Evolutionary conservation across 345 rosid genomes (phyloP), one percentile per base, ranked within the genome.

Genomic region (Dipteronia sinensis): DNA sequence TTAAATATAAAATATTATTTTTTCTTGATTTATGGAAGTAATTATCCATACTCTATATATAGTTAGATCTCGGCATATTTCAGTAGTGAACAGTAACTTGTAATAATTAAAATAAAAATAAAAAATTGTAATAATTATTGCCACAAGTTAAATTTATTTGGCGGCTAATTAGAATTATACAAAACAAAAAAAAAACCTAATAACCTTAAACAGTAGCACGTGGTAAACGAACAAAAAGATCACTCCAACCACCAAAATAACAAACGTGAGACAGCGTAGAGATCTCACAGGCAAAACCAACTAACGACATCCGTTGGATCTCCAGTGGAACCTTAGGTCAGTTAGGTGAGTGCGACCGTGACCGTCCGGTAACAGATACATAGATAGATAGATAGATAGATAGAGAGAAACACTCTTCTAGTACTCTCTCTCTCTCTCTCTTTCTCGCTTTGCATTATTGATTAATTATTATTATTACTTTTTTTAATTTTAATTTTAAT

Each of bases 281-380:
- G 10, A 42, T 7, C 40, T 8, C 0, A 10, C 12, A 22, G 11
- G 0, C 38, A 27, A 23, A 42, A 34, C 38, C 15, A 25, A 64
- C 61, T 7, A 49, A 74, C 29, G 47, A 46, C 62, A 49, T 64
- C 62, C 62, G 77, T 74, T 74, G 77, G 77, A 65, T 74, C 70
- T 74, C 63, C 49, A n/a, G 70, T 51, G 10, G 81, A 82, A 78
- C 46, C 75, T 55, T 82, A 78, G 82, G 79, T 65, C 65, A 67
- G 69, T 55, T 82, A 78, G 82, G 79, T 65, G 69, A 67, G 69
- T 46, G 69, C 46, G 56, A 71, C 68, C 69, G 20, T 22, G 64
- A 55, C 71, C 64, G 22, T 72, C 69, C 20, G 72, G 59, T 72
- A 0, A 20, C 40, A 51, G 71, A 51, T 34, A 34, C 38, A 34